phyloP scores from a whole-genome alignment of 2,329 filamentous ascomycete species.

The Ceratocystis cacaofunesta region DNA sequence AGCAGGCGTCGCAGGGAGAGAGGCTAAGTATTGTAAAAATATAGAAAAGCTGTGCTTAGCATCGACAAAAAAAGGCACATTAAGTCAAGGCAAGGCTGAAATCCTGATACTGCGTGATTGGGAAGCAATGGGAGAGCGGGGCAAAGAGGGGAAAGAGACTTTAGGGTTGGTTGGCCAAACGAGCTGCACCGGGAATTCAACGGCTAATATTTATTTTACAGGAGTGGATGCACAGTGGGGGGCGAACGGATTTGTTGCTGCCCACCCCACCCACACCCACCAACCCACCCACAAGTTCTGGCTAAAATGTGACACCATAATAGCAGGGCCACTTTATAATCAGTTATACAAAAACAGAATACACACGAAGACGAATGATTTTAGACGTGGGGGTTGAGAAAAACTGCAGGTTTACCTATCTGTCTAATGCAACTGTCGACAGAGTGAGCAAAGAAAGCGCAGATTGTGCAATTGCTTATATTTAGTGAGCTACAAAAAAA shows the following conservation, averaged over 20 bases:
- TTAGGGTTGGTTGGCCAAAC: background rate
- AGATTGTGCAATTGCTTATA: too few species aligned
- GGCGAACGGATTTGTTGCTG: background rate
- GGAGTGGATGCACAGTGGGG: background rate
- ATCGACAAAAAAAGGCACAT: background rate
- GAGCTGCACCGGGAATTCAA: background rate
- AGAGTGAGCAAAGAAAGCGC: too few species aligned
- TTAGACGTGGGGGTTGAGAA: background rate
- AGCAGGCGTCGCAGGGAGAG: background rate
- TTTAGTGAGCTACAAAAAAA: too few species aligned
- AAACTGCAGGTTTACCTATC: background rate
- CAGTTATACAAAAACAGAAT: background rate
- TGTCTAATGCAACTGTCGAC: too few species aligned
- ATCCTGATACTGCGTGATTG: background rate
- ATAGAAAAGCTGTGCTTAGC: background rate
- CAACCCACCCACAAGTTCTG: background rate
- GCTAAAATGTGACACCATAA: background rate
- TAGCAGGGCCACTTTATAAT: background rate
- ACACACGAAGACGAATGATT: background rate
- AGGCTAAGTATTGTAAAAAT: background rate
- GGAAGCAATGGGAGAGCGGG: background rate
- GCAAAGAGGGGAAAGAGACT: background rate
- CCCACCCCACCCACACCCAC: background rate
- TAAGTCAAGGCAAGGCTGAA: background rate
- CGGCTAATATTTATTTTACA: background rate